Evolutionary conservation across 352 stramenopile genomes (phyloP).

Genomic region (Pythium monospermum): DNA sequence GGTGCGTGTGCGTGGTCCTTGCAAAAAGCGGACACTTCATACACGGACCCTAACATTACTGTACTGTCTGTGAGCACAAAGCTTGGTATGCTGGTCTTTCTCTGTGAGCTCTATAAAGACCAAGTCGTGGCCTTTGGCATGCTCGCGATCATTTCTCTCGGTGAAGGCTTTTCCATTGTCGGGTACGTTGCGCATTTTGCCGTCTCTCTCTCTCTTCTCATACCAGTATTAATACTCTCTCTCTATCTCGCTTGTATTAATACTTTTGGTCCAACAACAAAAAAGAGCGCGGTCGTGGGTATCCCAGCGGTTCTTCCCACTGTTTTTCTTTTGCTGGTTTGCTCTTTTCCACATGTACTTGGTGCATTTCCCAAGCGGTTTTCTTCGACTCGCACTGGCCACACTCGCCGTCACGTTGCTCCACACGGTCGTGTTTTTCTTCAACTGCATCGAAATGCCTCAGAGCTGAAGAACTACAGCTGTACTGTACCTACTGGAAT

Average conservation of each 20-base stretch:
- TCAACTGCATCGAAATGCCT: constrained; percentile 65
- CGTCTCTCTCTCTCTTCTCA: too few species aligned
- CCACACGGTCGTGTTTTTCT: constrained; percentile 67
- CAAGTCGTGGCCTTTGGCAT: constrained; percentile 88
- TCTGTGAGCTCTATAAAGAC: constrained; percentile 95
- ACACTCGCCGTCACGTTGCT: constrained; percentile 31
- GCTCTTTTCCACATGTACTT: constrained; percentile 95
- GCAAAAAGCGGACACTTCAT: neutral
- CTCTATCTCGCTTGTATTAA: neutral
- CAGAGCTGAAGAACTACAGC: constrained; percentile 20
- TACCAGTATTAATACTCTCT: neutral
- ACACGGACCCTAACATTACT: neutral
- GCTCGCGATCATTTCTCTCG: constrained; percentile 83
- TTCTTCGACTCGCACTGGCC: constrained; percentile 85
- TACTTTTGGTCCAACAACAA: neutral
- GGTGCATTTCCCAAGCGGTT: constrained; percentile 92
- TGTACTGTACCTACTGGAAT: neutral
- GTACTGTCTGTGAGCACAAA: constrained; percentile 20
- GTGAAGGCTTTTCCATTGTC: constrained; percentile 90
- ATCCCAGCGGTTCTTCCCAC: constrained; percentile 80
- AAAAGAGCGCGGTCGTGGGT: constrained; percentile 62
- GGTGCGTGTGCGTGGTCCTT: constrained; percentile 25
- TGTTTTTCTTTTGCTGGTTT: constrained; percentile 93
- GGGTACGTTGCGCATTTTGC: too few species aligned
- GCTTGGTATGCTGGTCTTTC: constrained; percentile 94